These are phyloP conservation scores for Apiospora pterosperma DNA, from an alignment of 2,329 filamentous ascomycete species.

Conservation along the genomic window DNA sequence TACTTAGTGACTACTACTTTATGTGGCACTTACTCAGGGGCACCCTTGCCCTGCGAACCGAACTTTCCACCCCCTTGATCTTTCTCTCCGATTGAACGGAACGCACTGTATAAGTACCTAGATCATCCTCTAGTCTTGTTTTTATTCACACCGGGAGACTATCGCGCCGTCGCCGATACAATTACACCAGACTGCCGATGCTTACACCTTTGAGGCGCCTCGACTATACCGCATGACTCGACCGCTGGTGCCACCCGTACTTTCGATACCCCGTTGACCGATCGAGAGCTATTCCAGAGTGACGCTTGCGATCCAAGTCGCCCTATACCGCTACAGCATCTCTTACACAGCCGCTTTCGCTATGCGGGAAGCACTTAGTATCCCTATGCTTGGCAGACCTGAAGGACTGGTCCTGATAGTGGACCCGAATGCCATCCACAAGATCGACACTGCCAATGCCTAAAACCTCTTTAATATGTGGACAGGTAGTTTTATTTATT, in stretches of 20 bases:
- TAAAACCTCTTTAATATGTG: constrained; percentile 96
- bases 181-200: too few relatives aligned
- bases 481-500: constrained; percentile 68
- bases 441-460: constrained; percentile 88
- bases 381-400: constrained; percentile 76
- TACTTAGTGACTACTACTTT: too few relatives aligned
- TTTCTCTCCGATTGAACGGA: too few relatives aligned
- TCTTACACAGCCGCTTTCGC: constrained; percentile 13
- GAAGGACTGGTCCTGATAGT: constrained; percentile 86
- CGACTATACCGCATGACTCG: background rate
- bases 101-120: too few relatives aligned
- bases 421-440: constrained; percentile 87
- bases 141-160: too few relatives aligned
- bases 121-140: too few relatives aligned
- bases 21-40: too few relatives aligned
- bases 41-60: too few relatives aligned
- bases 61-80: too few relatives aligned
- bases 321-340: constrained; percentile 2
- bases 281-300: background rate
- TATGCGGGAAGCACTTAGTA: constrained; percentile 19
- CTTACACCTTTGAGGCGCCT: too few relatives aligned
- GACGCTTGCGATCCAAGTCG: constrained; percentile 3
- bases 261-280: constrained; percentile 2
- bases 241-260: constrained; percentile 4
- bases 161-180: too few relatives aligned